phyloP scores from a whole-genome alignment of 495 filamentous ascomycete genomes.

The Daldinia caldariorum region DNA sequence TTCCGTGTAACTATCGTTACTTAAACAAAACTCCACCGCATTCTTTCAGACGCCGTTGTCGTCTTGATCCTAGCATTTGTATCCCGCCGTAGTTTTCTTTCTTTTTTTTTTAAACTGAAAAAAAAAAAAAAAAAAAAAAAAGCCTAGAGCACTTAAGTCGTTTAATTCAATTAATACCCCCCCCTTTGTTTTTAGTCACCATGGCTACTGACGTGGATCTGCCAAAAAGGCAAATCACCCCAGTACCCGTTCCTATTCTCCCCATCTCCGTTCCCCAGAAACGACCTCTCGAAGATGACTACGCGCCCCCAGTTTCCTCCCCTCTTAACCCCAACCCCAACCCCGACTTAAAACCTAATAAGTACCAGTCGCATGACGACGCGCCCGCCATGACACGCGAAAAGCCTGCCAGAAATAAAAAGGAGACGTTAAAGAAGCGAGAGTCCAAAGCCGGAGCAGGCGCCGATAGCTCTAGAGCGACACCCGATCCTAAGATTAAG shows the following conservation, averaged over 20 bases:
- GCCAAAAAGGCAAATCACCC: constrained; percentile 56
- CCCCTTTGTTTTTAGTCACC: constrained; percentile 17
- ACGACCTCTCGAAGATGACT: constrained; percentile 61
- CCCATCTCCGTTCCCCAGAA: constrained; percentile 66
- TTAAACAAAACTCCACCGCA: constrained; percentile 16
- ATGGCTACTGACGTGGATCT: constrained; percentile 53
- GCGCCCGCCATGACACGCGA: constrained; percentile 54
- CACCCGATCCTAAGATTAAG: constrained; percentile 66
- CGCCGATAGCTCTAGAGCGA: constrained; percentile 59
- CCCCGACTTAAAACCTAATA: constrained; percentile 46
- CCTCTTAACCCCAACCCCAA: constrained; percentile 74
- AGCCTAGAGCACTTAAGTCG: background rate
- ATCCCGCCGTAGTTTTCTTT: constrained; percentile 6
- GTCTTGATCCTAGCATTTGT: constrained; percentile 3
- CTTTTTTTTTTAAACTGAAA: background rate
- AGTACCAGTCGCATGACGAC: constrained; percentile 51
- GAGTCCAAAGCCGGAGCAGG: constrained; percentile 69
- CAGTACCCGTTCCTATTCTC: constrained; percentile 47
- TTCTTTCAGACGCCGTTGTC: constrained; percentile 1
- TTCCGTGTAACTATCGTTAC: too few relatives aligned
- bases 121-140: constrained; percentile 16
- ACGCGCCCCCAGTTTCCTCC: constrained; percentile 67
- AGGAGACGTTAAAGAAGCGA: constrained; percentile 79
- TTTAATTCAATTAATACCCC: constrained; percentile 9
- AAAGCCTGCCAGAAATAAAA: constrained; percentile 65